phyloP scores from a whole-genome alignment of 208 protist genomes.

The Histomonas meleagridis region DNA sequence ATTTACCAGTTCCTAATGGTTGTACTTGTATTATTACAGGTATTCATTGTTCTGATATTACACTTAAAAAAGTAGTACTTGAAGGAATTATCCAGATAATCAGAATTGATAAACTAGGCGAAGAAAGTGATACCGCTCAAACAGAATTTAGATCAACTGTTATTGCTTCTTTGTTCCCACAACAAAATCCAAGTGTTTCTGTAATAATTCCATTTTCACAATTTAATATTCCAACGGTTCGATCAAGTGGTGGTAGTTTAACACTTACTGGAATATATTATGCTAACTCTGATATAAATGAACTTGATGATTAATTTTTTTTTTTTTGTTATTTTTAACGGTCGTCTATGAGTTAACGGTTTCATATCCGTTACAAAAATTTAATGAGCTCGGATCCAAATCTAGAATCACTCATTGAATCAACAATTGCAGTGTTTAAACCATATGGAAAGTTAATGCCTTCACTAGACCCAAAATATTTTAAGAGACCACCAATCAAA shows the following conservation, averaged over 20 bases:
- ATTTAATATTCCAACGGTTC: background rate
- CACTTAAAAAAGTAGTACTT: background rate
- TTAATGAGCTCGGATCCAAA: no score
- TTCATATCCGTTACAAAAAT: no score
- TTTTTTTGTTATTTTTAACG: no score
- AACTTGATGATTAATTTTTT: no score
- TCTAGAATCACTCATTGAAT: background rate
- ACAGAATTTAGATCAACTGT: background rate
- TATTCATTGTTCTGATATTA: background rate
- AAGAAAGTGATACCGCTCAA: background rate
- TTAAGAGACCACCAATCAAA: constrained; percentile 10
- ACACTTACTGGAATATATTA: background rate
- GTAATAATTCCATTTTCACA: background rate
- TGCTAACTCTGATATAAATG: background rate
- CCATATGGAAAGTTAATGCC: background rate
- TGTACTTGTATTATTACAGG: background rate
- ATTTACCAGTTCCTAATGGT: background rate
- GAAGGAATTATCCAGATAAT: background rate
- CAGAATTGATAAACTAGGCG: background rate
- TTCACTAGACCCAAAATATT: background rate
- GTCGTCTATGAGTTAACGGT: no score
- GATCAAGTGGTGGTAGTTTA: background rate
- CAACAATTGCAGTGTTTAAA: background rate
- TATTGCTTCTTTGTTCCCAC: background rate
- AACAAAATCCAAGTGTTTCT: background rate